Evolutionary conservation across 2,329 filamentous ascomycete species (phyloP), one percentile per base, ranked within the genome.

Genomic region (Diaporthe velutina): DNA sequence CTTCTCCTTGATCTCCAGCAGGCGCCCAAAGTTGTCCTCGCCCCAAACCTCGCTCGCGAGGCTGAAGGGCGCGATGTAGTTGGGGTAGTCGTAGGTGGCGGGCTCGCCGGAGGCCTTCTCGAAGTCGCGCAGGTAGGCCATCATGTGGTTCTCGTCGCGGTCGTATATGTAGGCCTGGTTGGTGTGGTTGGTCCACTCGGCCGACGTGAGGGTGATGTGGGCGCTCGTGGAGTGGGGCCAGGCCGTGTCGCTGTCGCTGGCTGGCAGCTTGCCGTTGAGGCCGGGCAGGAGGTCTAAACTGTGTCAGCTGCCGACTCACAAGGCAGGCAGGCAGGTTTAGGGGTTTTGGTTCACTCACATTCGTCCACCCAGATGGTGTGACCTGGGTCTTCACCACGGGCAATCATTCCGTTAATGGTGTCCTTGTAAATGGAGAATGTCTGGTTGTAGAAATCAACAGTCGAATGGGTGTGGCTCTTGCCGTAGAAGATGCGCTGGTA

Each of bases 351-450:
- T 57, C 12, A 60, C 73, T 72, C 13, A 74, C 73, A 74, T 45
- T 74, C 73, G 28, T 71, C 68, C 9, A 74, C 67, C 73, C 73
- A 74, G 48, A 74, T 35, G 15, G 73, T 72, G 58, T 74, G 68
- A 5, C 57, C 73, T 1, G 73, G 73, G 22, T 74, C 73, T 19
- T 74, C 73, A 7, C 73, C 73, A 12, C 73, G 73, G 48, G 73
- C 50, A 48, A 74, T 55, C 48, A 74, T 5, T 6, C 73, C 73
- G 3, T 67, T 30, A 30, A 74, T 42, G 25, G 50, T 71, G 19
- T 74, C 73, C 73, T 74, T 72, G 50, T 72, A 74, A 28, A 71
- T 72, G 19, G 67, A 19, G 5, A 71, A 72, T 25, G 68, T 72
- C 67, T 72, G 33, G 45, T 74, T 64, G 67, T 71, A 74, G 50